Base-by-base conservation (phyloP, 768 basidiomycete genomes). In the Serendipita vermifera region DNA sequence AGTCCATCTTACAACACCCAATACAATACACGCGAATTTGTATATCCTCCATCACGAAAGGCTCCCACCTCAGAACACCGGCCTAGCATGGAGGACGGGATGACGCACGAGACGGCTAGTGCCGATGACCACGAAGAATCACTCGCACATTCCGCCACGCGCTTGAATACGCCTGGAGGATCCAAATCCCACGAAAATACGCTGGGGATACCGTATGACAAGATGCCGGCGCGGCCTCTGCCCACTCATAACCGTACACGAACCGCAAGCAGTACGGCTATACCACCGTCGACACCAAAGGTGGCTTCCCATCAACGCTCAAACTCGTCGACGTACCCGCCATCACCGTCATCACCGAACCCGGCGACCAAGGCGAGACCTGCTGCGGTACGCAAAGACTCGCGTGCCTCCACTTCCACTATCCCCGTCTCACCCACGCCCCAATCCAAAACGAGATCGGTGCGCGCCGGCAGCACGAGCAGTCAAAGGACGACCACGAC, bases 71-170 rank as follows among this genome's bases (percentile, higher is more conserved):
- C 46, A 29, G 46, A 51, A 29, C 27, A 15, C 31, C 46, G 22
- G 9, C 29, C 46, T n/a, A 51, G 46, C 31, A 20, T 51, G 22
- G 46, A 51, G 22, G 46, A 51, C n/a, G n/a, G 46, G n/a, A n/a
- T 51, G 20, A 51, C 46, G n/a, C 46, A 51, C 22, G 46, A 51
- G 27, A 26, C 46, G 20, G 11, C 20, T 9, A 51, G 46, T 29
- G 46, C 9, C 9, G 46, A 15, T 29, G 46, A 51, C 17, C 39
- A 26, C 5, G 20, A 17, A 22, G n/a, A n/a, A n/a, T n/a, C n/a
- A n/a, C n/a, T n/a, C n/a, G n/a, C n/a, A n/a, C n/a, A n/a, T n/a
- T n/a, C n/a, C n/a, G n/a, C n/a, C n/a, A n/a, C n/a, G n/a, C n/a
- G n/a, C n/a, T n/a, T n/a, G n/a, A n/a, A n/a, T n/a, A n/a, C n/a